These are phyloP conservation scores for Fusarium domesticum DNA, from an alignment of 2,329 filamentous ascomycete species.

Conservation along the genomic window DNA sequence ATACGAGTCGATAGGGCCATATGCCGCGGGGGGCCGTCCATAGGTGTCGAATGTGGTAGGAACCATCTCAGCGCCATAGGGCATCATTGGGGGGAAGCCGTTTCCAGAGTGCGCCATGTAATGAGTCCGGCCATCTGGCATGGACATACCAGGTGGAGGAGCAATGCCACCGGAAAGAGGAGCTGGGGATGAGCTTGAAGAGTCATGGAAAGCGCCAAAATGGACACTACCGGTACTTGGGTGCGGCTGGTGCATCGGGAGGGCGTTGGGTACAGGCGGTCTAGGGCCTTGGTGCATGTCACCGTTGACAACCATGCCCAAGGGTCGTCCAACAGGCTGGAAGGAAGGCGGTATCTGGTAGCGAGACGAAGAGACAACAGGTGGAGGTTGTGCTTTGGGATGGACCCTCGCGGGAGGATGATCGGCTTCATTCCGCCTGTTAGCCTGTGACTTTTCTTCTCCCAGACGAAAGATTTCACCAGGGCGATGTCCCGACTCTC, in stretches of 20 bases:
- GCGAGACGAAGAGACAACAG: conserved; percentile 34
- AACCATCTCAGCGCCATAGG: conserved; percentile 36
- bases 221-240: conserved; percentile 55
- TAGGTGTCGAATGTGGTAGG: conserved; percentile 38
- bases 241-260: conserved; percentile 48
- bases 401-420: conserved; percentile 14
- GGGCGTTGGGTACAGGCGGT: conserved; percentile 35
- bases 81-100: conserved; percentile 39
- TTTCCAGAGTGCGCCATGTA: conserved; percentile 34
- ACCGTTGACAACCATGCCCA: conserved; percentile 33
- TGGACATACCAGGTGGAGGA: conserved; percentile 46
- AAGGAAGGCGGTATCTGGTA: conserved; percentile 46
- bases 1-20: conserved; percentile 36
- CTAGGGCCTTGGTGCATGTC: conserved; percentile 33
- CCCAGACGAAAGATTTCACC: conserved; percentile 11
- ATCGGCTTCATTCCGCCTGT: conserved; percentile 12
- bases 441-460: conserved; percentile 7
- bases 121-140: conserved; percentile 33
- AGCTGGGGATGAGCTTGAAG: conserved; percentile 57
- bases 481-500: conserved; percentile 14
- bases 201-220: conserved; percentile 54
- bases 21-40: conserved; percentile 37
- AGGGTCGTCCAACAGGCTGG: conserved; percentile 35
- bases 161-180: conserved; percentile 48
- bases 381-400: conserved; percentile 29